Percentiles rank a stretch among this genome's conserved stretches.
phyloP scores from a whole-genome alignment of 768 basidiomycete species.

The Crassisporium funariophilum region DNA sequence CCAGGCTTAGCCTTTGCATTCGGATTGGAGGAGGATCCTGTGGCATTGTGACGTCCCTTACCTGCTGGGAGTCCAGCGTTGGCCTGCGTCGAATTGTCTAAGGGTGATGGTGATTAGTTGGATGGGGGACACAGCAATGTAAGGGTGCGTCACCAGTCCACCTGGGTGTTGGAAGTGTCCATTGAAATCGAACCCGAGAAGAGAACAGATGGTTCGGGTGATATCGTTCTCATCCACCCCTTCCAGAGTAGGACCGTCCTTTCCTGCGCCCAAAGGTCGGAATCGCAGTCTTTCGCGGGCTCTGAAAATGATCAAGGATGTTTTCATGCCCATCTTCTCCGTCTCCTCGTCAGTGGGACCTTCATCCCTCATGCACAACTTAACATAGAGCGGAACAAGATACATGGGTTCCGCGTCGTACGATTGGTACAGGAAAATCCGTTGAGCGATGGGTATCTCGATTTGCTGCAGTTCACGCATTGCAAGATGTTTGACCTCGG shows the following conservation, averaged over 20 bases:
- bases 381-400: conserved; percentile 53
- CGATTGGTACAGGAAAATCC: conserved; percentile 54
- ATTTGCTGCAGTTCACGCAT: conserved; percentile 50
- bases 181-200: conserved; percentile 12
- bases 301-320: conserved; percentile 48
- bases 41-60: too few relatives aligned
- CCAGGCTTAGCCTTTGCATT: background rate
- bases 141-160: conserved; percentile 7
- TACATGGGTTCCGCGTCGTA: conserved; percentile 46
- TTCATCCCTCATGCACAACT: conserved; percentile 50
- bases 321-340: conserved; percentile 50
- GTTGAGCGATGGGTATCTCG: conserved; percentile 14
- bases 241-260: conserved; percentile 14
- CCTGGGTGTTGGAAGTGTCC: conserved; percentile 4
- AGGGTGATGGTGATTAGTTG: background rate
- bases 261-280: conserved; percentile 1
- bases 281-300: conserved; percentile 51
- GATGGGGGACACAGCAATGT: background rate
- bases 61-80: too few relatives aligned
- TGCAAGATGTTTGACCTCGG: conserved; percentile 54
- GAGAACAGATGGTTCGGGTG: conserved; percentile 6
- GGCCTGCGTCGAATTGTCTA: too few relatives aligned
- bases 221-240: conserved; percentile 14
- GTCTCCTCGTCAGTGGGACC: conserved; percentile 59
- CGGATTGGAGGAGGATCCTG: too few relatives aligned